phyloP scores from a whole-genome alignment of 2,329 filamentous ascomycete species.

The Fusarium bulbicola region DNA sequence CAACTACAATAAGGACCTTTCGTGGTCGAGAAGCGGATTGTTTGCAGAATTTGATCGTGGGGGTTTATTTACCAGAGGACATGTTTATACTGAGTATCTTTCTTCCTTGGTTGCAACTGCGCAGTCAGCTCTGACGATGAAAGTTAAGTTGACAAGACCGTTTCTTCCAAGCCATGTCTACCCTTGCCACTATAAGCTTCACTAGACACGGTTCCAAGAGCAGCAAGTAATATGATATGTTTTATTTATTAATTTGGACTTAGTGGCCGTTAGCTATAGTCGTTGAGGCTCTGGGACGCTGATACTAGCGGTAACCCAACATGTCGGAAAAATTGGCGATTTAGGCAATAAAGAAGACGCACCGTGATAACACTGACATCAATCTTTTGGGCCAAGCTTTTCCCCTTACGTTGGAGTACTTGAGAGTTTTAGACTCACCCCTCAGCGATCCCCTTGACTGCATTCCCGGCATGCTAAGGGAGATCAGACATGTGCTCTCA shows the following conservation, averaged over 20 bases:
- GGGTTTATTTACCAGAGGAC: neutral
- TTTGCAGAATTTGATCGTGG: accelerated
- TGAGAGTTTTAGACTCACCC: neutral
- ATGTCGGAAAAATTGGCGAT: neutral
- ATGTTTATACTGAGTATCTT: neutral
- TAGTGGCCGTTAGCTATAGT: neutral
- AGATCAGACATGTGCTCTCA: neutral
- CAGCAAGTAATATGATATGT: neutral
- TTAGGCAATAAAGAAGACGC: too few relatives aligned
- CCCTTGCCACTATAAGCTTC: accelerated
- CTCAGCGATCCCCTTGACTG: neutral
- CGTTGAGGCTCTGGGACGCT: neutral
- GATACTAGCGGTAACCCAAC: neutral
- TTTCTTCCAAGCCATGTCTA: neutral
- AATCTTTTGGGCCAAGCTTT: neutral
- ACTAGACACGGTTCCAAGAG: neutral
- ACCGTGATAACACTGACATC: neutral
- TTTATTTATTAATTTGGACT: accelerated
- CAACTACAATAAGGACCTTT: neutral
- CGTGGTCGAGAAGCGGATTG: accelerated
- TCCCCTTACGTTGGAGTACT: neutral
- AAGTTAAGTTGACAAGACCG: neutral
- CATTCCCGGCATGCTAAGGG: neutral
- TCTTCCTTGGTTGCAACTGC: too few relatives aligned
- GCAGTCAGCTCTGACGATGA: neutral